These are phyloP conservation scores for Chaetothyriales sp. DNA, from an alignment of 2,329 filamentous ascomycete species.

Conservation along the genomic window DNA sequence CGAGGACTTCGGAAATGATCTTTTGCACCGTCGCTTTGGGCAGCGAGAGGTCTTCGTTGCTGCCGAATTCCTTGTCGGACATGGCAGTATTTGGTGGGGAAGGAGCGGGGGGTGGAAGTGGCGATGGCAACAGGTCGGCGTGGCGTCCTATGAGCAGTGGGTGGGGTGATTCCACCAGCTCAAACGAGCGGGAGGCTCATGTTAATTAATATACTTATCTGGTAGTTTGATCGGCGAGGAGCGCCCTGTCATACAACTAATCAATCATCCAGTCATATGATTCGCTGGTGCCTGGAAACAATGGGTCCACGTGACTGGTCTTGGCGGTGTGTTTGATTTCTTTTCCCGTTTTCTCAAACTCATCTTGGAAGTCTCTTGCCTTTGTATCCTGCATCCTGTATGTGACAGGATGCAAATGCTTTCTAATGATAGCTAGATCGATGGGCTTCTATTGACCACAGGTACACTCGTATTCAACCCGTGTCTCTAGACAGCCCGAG, in stretches of 20 bases:
- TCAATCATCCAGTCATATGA: neutral
- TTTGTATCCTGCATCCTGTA: neutral
- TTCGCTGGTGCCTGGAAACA: neutral
- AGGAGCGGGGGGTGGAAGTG: neutral
- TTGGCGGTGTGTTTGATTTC: neutral
- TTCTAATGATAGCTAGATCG: no score
- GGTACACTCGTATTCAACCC: no score
- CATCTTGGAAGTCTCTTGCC: neutral
- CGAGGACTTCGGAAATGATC: slow-evolving; percentile 89
- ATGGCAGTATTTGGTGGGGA: slow-evolving; percentile 21
- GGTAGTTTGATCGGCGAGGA: no score
- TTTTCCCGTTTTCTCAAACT: neutral
- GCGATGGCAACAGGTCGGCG: neutral
- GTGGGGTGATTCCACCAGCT: neutral
- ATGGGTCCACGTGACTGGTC: neutral
- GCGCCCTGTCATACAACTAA: neutral
- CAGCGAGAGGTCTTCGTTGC: slow-evolving; percentile 46
- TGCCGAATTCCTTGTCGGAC: slow-evolving; percentile 44
- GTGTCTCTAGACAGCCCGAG: no score
- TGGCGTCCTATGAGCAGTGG: neutral
- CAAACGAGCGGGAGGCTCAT: neutral
- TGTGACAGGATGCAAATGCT: no score
- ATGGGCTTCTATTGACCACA: no score
- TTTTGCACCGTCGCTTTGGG: slow-evolving; percentile 58
- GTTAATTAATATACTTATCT: no score